These are phyloP conservation scores for Tuber aestivum DNA, from an alignment of 495 filamentous ascomycete species.

Conservation along the genomic window DNA sequence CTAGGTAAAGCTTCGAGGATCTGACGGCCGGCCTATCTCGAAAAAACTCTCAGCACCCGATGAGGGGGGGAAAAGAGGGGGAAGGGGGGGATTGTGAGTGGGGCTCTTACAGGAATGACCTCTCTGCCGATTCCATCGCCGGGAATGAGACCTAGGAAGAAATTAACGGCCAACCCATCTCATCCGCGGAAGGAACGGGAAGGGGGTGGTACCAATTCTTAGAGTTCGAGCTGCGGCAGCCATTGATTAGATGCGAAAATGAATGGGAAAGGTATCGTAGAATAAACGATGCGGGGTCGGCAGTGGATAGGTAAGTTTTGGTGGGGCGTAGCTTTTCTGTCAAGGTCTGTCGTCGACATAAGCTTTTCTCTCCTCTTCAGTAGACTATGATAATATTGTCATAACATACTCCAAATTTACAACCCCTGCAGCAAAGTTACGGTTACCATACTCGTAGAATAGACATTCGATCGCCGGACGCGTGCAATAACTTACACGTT, in stretches of 20 bases:
- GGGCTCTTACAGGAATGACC: slow-evolving; percentile 64
- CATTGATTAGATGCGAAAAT: neutral
- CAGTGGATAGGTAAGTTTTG: neutral
- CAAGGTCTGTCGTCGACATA: neutral
- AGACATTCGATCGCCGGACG: too few relatives aligned
- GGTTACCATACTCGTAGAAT: too few relatives aligned
- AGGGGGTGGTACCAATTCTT: slow-evolving; percentile 52
- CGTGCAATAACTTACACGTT: too few relatives aligned
- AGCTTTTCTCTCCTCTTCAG: neutral
- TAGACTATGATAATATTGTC: too few relatives aligned
- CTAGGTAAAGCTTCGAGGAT: slow-evolving; percentile 83
- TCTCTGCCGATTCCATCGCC: slow-evolving; percentile 98
- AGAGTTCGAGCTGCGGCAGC: slow-evolving; percentile 51
- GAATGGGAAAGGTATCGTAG: too few relatives aligned
- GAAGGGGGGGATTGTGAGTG: neutral
- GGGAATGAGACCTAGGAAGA: slow-evolving; percentile 76
- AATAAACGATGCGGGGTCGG: neutral
- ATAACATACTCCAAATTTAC: too few relatives aligned
- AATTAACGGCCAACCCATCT: slow-evolving; percentile 12
- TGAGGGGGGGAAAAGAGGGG: slow-evolving; percentile 37
- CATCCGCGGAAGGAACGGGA: neutral
- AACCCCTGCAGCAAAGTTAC: too few relatives aligned
- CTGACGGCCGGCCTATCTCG: slow-evolving; percentile 61
- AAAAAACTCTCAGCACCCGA: slow-evolving; percentile 38
- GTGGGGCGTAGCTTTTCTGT: neutral